phyloP scores from a whole-genome alignment of 2,329 filamentous ascomycete species.

The Aspergillus oerlinghausenensis region DNA sequence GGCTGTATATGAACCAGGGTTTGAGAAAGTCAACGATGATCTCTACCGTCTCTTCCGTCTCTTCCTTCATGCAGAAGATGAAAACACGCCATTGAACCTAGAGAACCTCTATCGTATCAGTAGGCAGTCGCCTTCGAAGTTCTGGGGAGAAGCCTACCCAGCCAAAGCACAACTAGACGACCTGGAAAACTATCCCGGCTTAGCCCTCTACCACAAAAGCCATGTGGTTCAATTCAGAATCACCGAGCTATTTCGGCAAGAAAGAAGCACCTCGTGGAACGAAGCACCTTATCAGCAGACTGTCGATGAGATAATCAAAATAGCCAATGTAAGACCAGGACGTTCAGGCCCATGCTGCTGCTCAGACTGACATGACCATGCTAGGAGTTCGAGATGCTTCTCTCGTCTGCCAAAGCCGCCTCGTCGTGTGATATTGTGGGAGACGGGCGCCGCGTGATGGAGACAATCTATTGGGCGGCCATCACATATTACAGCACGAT shows the following conservation, averaged over 20 bases:
- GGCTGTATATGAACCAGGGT: conserved; percentile 3
- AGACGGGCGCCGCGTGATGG: conserved; percentile 19
- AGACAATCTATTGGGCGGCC: conserved; percentile 22
- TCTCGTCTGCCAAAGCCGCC: conserved; percentile 14
- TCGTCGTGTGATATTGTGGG: conserved; percentile 15
- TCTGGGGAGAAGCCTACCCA: conserved; percentile 23
- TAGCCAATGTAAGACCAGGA: conserved; percentile 18
- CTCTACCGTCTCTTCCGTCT: conserved; percentile 20
- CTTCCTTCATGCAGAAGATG: conserved; percentile 16
- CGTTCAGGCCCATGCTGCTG: not conserved
- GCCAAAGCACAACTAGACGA: conserved; percentile 23
- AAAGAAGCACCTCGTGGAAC: conserved; percentile 4
- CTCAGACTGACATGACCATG: not conserved
- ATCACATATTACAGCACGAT: conserved; percentile 22
- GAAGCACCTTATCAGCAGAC: conserved; percentile 13
- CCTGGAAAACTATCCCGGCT: conserved; percentile 21
- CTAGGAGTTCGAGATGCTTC: conserved; percentile 21
- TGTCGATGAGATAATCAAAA: conserved; percentile 14
- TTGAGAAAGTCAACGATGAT: conserved; percentile 8
- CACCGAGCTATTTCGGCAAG: conserved; percentile 15
- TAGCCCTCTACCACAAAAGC: conserved; percentile 21
- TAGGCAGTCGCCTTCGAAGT: conserved; percentile 22
- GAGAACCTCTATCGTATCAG: conserved; percentile 22
- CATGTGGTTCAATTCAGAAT: conserved; percentile 24
- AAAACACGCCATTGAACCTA: conserved; percentile 9